Conservation (phyloP, 768 basidiomycete genomes). For the Russula brevipes region DNA sequence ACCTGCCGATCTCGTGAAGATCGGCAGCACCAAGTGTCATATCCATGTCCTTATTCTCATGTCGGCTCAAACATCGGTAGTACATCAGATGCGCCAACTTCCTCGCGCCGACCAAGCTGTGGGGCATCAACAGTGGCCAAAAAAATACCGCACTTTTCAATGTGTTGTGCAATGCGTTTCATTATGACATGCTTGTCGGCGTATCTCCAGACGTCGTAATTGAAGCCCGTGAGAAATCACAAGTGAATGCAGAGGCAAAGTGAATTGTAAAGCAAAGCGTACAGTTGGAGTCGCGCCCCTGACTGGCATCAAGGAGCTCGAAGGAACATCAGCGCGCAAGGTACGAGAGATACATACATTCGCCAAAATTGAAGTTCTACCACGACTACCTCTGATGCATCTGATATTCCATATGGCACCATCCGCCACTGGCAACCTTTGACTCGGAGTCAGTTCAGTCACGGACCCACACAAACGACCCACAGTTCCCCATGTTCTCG, state of each 20-base stretch:
- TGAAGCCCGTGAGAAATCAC: background rate
- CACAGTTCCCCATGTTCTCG: too few relatives aligned
- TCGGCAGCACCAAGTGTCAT: slow-evolving; percentile 89
- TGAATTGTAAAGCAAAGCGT: too few relatives aligned
- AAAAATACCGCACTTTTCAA: slow-evolving; percentile 82
- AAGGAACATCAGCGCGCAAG: too few relatives aligned
- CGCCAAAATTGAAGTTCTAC: too few relatives aligned
- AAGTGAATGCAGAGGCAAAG: slow-evolving; percentile 7
- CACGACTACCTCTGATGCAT: too few relatives aligned
- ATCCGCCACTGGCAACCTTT: too few relatives aligned
- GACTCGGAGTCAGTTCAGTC: too few relatives aligned
- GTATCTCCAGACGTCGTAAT: slow-evolving; percentile 45
- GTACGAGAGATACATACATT: too few relatives aligned
- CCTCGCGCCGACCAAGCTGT: slow-evolving; percentile 89
- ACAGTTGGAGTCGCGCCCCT: slow-evolving; percentile 84
- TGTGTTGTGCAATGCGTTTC: slow-evolving; percentile 81
- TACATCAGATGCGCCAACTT: slow-evolving; percentile 36
- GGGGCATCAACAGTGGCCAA: slow-evolving; percentile 99
- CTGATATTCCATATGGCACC: too few relatives aligned
- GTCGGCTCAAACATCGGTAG: background rate
- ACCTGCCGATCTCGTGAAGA: slow-evolving; percentile 48
- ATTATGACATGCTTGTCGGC: slow-evolving; percentile 89
- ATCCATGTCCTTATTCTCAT: slow-evolving; percentile 74
- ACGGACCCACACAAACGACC: too few relatives aligned
- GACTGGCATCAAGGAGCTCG: slow-evolving; percentile 84